These are phyloP conservation scores for Fusarium hainanense DNA, from an alignment of 2,329 filamentous ascomycete genomes.

Conservation along the genomic window DNA sequence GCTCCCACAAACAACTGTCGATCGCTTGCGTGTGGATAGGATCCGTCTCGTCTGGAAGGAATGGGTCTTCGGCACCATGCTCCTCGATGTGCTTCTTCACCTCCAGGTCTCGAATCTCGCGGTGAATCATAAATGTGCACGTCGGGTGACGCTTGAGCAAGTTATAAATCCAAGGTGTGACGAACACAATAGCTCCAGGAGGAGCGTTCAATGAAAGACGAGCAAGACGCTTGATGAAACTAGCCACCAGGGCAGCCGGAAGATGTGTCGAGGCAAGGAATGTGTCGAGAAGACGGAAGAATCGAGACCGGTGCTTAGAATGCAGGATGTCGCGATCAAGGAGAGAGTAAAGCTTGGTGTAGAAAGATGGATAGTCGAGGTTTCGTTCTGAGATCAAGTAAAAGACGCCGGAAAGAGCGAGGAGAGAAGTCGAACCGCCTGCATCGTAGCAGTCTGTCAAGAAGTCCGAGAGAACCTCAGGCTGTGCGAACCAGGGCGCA, in stretches of 20 bases:
- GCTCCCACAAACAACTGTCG: slow-evolving; percentile 94
- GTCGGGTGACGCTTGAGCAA: slow-evolving; percentile 88
- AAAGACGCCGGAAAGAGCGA: slow-evolving; percentile 92
- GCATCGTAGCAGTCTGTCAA: slow-evolving; percentile 92
- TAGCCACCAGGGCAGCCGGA: slow-evolving; percentile 88
- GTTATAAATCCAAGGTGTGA: slow-evolving; percentile 96
- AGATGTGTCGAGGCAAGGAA: slow-evolving; percentile 94
- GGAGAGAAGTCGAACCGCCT: slow-evolving; percentile 85
- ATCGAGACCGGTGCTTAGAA: slow-evolving; percentile 91
- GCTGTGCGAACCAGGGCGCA: slow-evolving; percentile 88
- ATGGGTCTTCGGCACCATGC: slow-evolving; percentile 76
- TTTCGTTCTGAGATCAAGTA: slow-evolving; percentile 94
- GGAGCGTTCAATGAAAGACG: slow-evolving; percentile 88
- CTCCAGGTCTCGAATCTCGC: slow-evolving; percentile 70
- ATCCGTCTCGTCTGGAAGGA: slow-evolving; percentile 78
- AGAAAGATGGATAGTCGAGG: slow-evolving; percentile 95
- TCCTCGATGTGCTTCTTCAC: slow-evolving; percentile 69
- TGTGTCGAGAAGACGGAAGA: slow-evolving; percentile 91
- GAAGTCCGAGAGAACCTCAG: slow-evolving; percentile 94
- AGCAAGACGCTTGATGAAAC: slow-evolving; percentile 94
- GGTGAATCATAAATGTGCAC: slow-evolving; percentile 96
- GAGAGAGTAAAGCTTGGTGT: slow-evolving; percentile 91
- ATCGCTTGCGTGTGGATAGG: slow-evolving; percentile 89
- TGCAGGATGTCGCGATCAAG: slow-evolving; percentile 88
- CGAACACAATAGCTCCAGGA: slow-evolving; percentile 86